phyloP scores from a whole-genome alignment of 2,329 filamentous ascomycete genomes.

The Clarireedia hainanense region DNA sequence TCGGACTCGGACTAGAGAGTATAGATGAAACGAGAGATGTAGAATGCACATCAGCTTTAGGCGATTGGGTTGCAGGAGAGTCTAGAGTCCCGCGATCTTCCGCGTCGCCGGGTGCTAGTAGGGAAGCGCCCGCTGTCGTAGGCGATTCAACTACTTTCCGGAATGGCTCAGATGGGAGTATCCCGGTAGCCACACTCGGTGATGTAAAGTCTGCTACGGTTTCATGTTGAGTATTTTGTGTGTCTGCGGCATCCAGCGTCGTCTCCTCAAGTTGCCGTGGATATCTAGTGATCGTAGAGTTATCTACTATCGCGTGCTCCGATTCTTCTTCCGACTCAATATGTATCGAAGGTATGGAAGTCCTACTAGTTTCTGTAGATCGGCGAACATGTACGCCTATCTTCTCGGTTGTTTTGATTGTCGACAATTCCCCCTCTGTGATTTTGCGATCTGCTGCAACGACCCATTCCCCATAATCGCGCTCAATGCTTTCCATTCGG shows the following conservation, averaged over 20 bases:
- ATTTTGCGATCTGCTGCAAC: slow-evolving; percentile 67
- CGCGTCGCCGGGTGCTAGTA: not conserved
- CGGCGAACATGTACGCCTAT: slow-evolving; percentile 10
- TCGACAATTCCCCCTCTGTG: slow-evolving; percentile 54
- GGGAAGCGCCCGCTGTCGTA: not conserved
- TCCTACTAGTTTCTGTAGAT: no score
- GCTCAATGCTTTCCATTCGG: slow-evolving; percentile 72
- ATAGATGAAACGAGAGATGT: not conserved
- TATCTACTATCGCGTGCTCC: not conserved
- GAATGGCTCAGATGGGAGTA: not conserved
- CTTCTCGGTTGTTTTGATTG: slow-evolving; percentile 20
- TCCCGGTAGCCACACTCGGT: no score
- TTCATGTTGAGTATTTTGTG: no score
- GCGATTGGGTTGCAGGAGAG: not conserved
- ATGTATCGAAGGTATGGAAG: no score
- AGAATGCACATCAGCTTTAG: not conserved
- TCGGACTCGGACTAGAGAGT: not conserved
- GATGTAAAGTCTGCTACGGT: no score
- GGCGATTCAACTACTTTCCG: not conserved
- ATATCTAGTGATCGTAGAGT: not conserved
- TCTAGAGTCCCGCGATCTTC: not conserved
- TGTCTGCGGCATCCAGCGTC: not conserved
- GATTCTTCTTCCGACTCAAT: no score
- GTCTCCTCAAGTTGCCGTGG: not conserved
- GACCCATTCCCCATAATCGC: slow-evolving; percentile 72